Base-by-base conservation (phyloP, 345 rosid genomes). In the Mallotus nudiflorus region DNA sequence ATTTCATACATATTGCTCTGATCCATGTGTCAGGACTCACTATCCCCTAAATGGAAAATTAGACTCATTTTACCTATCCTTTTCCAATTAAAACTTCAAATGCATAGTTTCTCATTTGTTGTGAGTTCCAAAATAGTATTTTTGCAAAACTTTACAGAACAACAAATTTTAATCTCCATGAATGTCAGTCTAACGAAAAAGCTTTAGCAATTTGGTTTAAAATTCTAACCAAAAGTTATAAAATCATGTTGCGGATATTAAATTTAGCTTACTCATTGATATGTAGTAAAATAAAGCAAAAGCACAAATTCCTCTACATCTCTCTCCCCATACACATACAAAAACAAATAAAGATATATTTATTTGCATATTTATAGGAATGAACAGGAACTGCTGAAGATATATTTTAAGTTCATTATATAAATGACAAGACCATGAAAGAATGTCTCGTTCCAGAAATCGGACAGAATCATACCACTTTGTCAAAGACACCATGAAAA, bases 401-500 rank as follows among this genome's bases (percentile, higher is more conserved):
- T 6, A 33, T 33, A 33, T 2, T 33, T 33, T 33, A 33, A 33
- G 6, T 33, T 33, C 37, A 33, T 3, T 33, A 33, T 33, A 6
- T 33, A 33, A 33, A 6, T 2, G 37, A 33, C 33, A 65, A 63
- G 58, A 45, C 50, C 15, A n/a, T 50, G 4, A 52, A 58, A 49
- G 48, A 37, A 76, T 53, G 49, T 65, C 33, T 35, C 18, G 44
- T 53, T 18, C 37, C 28, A 54, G 66, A 63, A 40, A 68, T 11
- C 11, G 52, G 65, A 44, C 39, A 55, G 52, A 66, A 64, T 12
- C 31, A 46, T 85, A 91, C 99, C 99, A 95, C 80, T 90, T 95
- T 71, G 99, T 95, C 58, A 95, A 78, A 57, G 97, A 85, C 57
- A 86, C 91, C 99, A 95, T 86, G 59, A 95, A 85, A 83, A 95